A percentile compares a stretch with the other conserved stretches of the same genome.
Conservation (phyloP, 1,284 basidiomycete genomes). For the Bjerkandera adusta region DNA sequence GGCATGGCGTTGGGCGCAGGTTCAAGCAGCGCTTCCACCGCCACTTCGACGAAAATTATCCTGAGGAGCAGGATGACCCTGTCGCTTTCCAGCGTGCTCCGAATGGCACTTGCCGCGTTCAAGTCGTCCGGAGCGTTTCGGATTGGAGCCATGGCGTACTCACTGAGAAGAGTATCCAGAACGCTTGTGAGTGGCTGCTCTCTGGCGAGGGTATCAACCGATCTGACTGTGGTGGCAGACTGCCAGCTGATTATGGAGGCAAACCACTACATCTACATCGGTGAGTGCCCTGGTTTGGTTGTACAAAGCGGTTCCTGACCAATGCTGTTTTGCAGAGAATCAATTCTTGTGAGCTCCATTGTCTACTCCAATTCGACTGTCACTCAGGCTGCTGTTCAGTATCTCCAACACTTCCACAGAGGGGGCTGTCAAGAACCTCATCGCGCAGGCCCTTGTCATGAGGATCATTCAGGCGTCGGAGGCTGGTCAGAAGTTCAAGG, state of each 20-base stretch:
- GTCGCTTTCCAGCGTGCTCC: conserved; percentile 37
- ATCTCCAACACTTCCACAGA: conserved; percentile 72
- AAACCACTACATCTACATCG: conserved; percentile 88
- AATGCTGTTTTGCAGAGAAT: conserved; percentile 61
- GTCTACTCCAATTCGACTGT: not conserved
- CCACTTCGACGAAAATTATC: conserved; percentile 31
- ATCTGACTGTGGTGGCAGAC: conserved; percentile 42
- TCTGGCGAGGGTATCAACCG: no score
- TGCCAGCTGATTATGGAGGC: conserved; percentile 83
- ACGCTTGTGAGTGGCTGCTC: conserved; percentile 74
- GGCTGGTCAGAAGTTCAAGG: conserved; percentile 78
- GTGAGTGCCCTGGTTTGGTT: no score
- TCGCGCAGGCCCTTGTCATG: conserved; percentile 80
- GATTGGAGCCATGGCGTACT: conserved; percentile 94
- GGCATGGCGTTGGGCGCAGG: conserved; percentile 53
- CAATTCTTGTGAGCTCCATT: conserved; percentile 80
- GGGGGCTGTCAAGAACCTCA: conserved; percentile 76
- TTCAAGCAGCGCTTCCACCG: conserved; percentile 62
- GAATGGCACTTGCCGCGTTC: conserved; percentile 60
- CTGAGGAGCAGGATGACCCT: conserved; percentile 28
- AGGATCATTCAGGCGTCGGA: conserved; percentile 79
- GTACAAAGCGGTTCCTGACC: not conserved
- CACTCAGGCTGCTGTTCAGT: conserved; percentile 36
- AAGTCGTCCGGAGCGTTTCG: conserved; percentile 78
- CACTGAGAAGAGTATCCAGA: conserved; percentile 83